Evolutionary conservation across 768 basidiomycete genomes (phyloP).

Genomic region (Baorangia bicolor): DNA sequence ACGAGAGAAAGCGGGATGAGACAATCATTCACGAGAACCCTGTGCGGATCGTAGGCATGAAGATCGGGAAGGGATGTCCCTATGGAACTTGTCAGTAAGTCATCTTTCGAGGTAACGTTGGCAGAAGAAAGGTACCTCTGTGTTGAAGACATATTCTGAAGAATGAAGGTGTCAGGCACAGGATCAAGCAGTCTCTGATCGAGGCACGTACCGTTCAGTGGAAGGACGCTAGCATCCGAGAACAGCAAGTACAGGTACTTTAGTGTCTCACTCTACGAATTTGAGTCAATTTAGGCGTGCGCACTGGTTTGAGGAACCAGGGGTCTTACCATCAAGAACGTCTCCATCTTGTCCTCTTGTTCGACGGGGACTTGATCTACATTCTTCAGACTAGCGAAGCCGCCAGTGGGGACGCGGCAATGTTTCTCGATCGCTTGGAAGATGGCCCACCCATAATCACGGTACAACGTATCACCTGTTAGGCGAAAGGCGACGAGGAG

Average conservation of each 20-base stretch:
- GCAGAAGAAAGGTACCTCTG: conserved; percentile 56
- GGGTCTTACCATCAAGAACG: conserved; percentile 77
- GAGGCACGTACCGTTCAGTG: conserved; percentile 63
- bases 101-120: neutral
- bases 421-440: conserved; percentile 88
- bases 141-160: conserved; percentile 87
- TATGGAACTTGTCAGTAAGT: conserved; percentile 23
- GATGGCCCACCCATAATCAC: conserved; percentile 83
- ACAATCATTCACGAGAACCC: conserved; percentile 41
- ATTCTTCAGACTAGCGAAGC: conserved; percentile 81
- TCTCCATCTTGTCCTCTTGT: conserved; percentile 92
- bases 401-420: conserved; percentile 73
- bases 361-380: conserved; percentile 73
- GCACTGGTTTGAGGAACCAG: neutral
- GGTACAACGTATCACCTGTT: conserved; percentile 79
- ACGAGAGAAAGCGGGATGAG: neutral
- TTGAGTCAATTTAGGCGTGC: neutral
- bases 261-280: conserved; percentile 73
- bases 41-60: conserved; percentile 50
- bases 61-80: conserved; percentile 74
- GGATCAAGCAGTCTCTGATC: neutral
- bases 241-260: conserved; percentile 93
- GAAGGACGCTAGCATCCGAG: conserved; percentile 66
- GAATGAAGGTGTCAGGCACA: conserved; percentile 9
- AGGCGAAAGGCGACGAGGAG: conserved; percentile 90